phyloP scores from a whole-genome alignment of 2,329 filamentous ascomycete genomes.

The Neospermospora avenae region DNA sequence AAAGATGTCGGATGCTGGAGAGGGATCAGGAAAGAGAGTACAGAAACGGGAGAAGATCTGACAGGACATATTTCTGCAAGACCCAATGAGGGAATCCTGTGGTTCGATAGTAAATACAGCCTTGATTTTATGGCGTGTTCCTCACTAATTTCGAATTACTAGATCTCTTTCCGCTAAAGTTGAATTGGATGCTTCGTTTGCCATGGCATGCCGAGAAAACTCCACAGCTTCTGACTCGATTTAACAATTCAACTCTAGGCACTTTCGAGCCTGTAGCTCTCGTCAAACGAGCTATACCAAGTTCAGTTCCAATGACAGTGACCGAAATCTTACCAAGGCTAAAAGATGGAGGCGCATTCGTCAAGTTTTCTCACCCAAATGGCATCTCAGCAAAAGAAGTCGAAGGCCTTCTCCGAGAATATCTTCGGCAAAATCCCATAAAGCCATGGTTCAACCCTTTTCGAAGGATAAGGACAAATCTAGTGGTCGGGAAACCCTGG shows the following conservation, averaged over 20 bases:
- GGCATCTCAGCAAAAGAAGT: constrained; percentile 48
- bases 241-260: constrained; percentile 48
- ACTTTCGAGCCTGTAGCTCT: constrained; percentile 55
- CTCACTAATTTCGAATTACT: constrained; percentile 14
- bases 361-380: constrained; percentile 68
- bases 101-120: constrained; percentile 74
- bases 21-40: constrained; percentile 41
- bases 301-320: constrained; percentile 62
- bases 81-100: constrained; percentile 78
- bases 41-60: constrained; percentile 56
- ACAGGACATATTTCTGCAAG: constrained; percentile 78
- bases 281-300: constrained; percentile 59
- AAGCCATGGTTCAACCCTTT: constrained; percentile 92
- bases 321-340: constrained; percentile 79
- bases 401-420: constrained; percentile 56
- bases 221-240: constrained; percentile 47
- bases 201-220: constrained; percentile 44
- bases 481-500: constrained; percentile 87
- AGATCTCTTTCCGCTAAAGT: constrained; percentile 82
- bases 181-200: constrained; percentile 60
- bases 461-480: constrained; percentile 62
- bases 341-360: constrained; percentile 89
- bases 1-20: constrained; percentile 17
- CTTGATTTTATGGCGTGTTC: neutral
- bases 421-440: constrained; percentile 67